A percentile compares a stretch with the other conserved stretches of the same genome.
phyloP scores from a whole-genome alignment of 129 eudicot genomes.

The Chrysanthemum seticuspe region DNA sequence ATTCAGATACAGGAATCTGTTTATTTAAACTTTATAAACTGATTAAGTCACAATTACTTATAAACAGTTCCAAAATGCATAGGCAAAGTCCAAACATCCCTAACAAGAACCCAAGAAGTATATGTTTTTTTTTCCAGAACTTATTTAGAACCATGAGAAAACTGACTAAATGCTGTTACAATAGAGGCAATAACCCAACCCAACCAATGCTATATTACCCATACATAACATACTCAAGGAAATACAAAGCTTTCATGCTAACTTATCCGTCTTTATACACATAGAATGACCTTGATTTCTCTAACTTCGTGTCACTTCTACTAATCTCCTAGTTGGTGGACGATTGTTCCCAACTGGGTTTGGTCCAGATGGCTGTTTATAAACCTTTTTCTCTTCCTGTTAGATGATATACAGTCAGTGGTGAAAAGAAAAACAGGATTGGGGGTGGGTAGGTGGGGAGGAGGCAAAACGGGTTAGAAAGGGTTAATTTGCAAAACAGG shows the following conservation, averaged over 20 bases:
- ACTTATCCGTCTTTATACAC: constrained; percentile 19
- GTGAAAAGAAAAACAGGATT: not conserved
- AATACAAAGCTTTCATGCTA: constrained; percentile 20
- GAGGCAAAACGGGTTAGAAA: no score
- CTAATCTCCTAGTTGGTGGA: constrained; percentile 53
- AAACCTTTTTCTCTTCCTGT: constrained; percentile 40
- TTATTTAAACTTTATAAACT: no score
- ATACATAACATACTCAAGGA: constrained; percentile 11
- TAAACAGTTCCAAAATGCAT: no score
- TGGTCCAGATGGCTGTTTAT: constrained; percentile 68
- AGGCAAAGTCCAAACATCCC: no score
- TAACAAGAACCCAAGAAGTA: not conserved
- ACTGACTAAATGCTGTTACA: constrained; percentile 27
- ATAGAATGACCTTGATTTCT: constrained; percentile 18
- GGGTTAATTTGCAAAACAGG: no score
- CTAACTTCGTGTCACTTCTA: constrained; percentile 15
- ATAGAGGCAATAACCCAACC: constrained; percentile 14
- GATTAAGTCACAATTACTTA: no score
- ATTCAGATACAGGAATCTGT: no score
- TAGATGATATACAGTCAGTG: not conserved
- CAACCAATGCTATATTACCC: constrained; percentile 15
- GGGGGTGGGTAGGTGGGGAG: no score
- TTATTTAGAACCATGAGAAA: constrained; percentile 21
- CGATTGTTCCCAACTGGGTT: constrained; percentile 56
- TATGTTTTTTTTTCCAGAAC: not conserved